Percentiles rank a stretch among this genome's conserved stretches.
Evolutionary conservation across 257 asterid genomes (phyloP).

Genomic region (Capsicum baccatum): DNA sequence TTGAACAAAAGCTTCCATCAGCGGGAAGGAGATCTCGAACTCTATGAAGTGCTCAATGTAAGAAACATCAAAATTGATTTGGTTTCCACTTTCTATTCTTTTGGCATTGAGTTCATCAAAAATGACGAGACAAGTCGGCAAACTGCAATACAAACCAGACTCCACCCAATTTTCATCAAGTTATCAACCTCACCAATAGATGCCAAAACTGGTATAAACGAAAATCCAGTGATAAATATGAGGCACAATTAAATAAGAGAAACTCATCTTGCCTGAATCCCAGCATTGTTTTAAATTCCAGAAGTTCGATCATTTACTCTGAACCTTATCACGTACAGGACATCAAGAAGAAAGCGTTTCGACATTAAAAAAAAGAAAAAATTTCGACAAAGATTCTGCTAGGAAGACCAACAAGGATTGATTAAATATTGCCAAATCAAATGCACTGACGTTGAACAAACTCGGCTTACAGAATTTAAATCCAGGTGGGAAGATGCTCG

Average conservation of each 20-base stretch:
- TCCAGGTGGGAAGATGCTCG: neutral
- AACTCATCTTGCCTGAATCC: neutral
- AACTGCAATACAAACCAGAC: slow-evolving; percentile 1
- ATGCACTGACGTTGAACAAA: neutral
- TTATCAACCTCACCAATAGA: neutral
- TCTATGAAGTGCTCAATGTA: neutral
- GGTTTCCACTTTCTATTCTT: slow-evolving; percentile 6
- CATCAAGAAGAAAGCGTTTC: slow-evolving; percentile 1
- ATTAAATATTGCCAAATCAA: slow-evolving; percentile 1
- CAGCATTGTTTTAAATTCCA: neutral
- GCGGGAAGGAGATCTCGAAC: neutral
- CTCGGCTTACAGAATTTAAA: neutral
- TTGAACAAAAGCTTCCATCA: neutral
- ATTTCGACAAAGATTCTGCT: neutral
- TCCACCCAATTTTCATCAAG: slow-evolving; percentile 1
- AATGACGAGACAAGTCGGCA: neutral
- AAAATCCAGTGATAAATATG: neutral
- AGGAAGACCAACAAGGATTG: slow-evolving; percentile 11
- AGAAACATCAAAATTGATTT: neutral
- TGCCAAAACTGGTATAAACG: neutral
- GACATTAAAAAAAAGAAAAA: neutral
- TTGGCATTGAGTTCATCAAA: neutral
- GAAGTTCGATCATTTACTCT: neutral
- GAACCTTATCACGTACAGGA: slow-evolving; percentile 15
- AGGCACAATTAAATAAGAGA: neutral